These are phyloP conservation scores for Cytospora piceicola DNA, from an alignment of 2,329 filamentous ascomycete species.

Conservation along the genomic window DNA sequence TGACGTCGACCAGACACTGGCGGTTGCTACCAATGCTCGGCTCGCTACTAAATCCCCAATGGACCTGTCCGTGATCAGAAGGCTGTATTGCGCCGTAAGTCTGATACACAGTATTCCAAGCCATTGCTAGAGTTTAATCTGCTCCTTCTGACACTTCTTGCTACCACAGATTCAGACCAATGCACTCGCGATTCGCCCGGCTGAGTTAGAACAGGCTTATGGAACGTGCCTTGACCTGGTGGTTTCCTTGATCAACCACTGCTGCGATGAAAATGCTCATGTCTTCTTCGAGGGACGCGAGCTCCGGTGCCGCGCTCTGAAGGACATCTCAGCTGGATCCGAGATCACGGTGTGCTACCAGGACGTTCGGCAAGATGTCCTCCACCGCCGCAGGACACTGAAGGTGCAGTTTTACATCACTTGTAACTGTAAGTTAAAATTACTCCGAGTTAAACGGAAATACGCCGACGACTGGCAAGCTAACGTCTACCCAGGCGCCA, in stretches of 20 bases:
- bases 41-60: slow-evolving; percentile 28
- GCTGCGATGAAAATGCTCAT: slow-evolving; percentile 42
- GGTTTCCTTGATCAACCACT: slow-evolving; percentile 43
- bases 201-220: slow-evolving; percentile 32
- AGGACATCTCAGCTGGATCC: slow-evolving; percentile 38
- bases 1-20: slow-evolving; percentile 15
- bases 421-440: slow-evolving; percentile 36
- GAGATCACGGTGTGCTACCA: slow-evolving; percentile 43
- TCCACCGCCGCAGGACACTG: slow-evolving; percentile 33
- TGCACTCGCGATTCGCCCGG: slow-evolving; percentile 33
- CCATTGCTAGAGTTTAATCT: background rate
- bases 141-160: background rate
- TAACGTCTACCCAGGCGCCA: slow-evolving; percentile 31
- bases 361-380: slow-evolving; percentile 35
- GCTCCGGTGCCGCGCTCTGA: slow-evolving; percentile 39
- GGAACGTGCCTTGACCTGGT: slow-evolving; percentile 40
- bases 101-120: background rate
- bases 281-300: slow-evolving; percentile 40
- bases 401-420: slow-evolving; percentile 36
- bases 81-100: slow-evolving; percentile 33
- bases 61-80: slow-evolving; percentile 28
- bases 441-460: background rate
- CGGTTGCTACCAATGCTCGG: slow-evolving; percentile 26
- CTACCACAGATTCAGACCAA: slow-evolving; percentile 36
- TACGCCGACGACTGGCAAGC: background rate